Base-by-base conservation (phyloP, 805 yeast genomes). In the Candida insectalens region DNA sequence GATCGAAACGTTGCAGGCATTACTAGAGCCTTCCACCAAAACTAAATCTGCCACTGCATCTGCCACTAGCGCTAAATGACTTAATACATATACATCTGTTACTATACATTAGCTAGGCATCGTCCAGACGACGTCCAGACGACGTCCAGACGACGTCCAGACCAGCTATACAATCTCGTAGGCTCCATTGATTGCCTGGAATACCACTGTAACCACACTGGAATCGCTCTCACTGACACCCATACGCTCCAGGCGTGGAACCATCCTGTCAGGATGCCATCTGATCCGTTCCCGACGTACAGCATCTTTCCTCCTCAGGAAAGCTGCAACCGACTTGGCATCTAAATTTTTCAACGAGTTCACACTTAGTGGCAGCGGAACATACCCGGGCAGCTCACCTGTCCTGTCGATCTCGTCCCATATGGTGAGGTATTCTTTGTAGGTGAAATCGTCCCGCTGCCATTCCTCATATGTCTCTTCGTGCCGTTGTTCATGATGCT, bases 181-280 rank as follows among this genome's bases (percentile, higher is more conserved):
- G n/a, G n/a, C n/a, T n/a, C 48, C 53, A 38, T 69, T 68, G 4
- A 69, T 51, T 2, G 55, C 39, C 42, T 69, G 74, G 40, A 67
- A 69, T 2, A 60, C 49, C n/a, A 38, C 39, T 0, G 71, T 69
- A 8, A 65, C 55, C 39, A 30, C 19, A 3, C 18, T 31, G 8
- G 22, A 14, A n/a, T n/a, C 15, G 13, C 16, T 14, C 18, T 35
- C 21, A 19, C 33, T 28, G 17, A 33, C 36, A 9, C 34, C 29
- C 20, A 19, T 13, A 12, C 25, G 16, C 12, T 35, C 39, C 17
- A 37, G 47, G 25, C 36, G 50, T 39, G 25, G 26, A 3, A 45
- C 45, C 76, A 78, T 69, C 45, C 66, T 69, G 46, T 78, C 87
- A 1, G 87, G 87, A 49, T 78, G 87, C 85, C 85, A 78, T 40